Conservation (phyloP, 2,329 filamentous ascomycete genomes). For the Fusarium begoniae region DNA sequence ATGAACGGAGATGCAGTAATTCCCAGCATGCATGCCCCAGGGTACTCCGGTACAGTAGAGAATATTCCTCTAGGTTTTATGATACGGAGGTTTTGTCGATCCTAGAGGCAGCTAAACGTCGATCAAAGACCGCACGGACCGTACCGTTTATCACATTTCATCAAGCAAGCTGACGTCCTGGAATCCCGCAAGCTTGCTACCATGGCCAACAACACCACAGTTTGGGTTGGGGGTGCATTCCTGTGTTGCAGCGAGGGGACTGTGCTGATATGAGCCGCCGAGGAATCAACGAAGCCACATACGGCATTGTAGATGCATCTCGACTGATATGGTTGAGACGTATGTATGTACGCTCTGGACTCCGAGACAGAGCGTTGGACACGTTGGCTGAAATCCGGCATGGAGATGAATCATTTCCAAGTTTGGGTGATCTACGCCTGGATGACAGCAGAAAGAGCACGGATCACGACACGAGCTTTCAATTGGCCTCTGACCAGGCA, state of each 20-base stretch:
- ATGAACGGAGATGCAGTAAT: not conserved
- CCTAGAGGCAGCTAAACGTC: conserved; percentile 24
- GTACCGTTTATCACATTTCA: conserved; percentile 24
- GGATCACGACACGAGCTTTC: not conserved
- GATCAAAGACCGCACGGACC: conserved; percentile 36
- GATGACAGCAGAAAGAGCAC: conserved; percentile 5
- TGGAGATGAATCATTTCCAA: conserved; percentile 7
- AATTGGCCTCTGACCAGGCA: conserved; percentile 18
- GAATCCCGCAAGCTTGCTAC: conserved; percentile 25
- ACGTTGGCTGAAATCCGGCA: conserved; percentile 18
- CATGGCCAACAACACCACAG: conserved; percentile 25
- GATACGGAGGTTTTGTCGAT: conserved; percentile 21
- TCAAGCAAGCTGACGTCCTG: conserved; percentile 8
- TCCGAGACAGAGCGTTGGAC: conserved; percentile 3
- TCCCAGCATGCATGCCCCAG: not conserved
- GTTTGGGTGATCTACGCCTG: not conserved
- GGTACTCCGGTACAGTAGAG: not conserved
- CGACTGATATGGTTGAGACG: conserved; percentile 22
- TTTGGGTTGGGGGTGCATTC: conserved; percentile 23
- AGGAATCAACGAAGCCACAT: conserved; percentile 20
- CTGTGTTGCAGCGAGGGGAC: conserved; percentile 14
- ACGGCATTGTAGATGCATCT: conserved; percentile 11
- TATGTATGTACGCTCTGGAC: not conserved
- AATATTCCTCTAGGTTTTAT: conserved; percentile 6
- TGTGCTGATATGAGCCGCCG: not conserved